Evolutionary conservation across 257 asterid species (phyloP).

Genomic region (Buddleja alternifolia): DNA sequence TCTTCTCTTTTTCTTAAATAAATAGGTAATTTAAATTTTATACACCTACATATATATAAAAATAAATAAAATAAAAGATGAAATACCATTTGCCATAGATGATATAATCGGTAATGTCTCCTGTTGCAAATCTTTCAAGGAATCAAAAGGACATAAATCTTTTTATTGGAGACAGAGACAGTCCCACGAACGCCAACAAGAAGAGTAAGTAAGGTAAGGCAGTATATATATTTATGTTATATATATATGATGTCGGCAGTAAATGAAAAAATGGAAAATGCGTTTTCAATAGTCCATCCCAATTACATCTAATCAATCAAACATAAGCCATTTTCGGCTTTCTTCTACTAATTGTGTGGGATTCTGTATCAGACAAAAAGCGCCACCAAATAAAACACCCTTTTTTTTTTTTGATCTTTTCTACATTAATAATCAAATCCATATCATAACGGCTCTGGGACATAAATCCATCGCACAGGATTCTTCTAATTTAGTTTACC

Average conservation of each 20-base stretch:
- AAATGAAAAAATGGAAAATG: too few species aligned
- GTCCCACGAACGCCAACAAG: conserved; percentile 22
- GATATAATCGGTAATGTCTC: too few species aligned
- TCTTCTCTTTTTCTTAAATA: too few species aligned
- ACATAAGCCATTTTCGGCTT: conserved; percentile 42
- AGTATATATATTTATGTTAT: too few species aligned
- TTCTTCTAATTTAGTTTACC: too few species aligned
- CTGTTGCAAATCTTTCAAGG: too few species aligned
- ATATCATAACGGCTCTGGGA: too few species aligned
- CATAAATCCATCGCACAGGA: too few species aligned
- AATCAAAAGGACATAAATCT: background rate
- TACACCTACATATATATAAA: too few species aligned
- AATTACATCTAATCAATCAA: conserved; percentile 3
- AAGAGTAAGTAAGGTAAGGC: background rate
- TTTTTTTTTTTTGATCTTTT: conserved; percentile 11
- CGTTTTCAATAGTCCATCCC: conserved; percentile 35
- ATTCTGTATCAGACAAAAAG: conserved; percentile 39
- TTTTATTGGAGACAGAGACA: conserved; percentile 11
- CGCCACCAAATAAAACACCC: conserved; percentile 31
- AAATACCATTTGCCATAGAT: too few species aligned
- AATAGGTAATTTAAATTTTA: too few species aligned
- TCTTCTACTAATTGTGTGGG: conserved; percentile 22
- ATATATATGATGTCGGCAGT: conserved; percentile 48
- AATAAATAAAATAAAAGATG: too few species aligned
- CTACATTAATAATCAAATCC: background rate